Percentiles rank a stretch among this genome's conserved stretches.
phyloP scores from a whole-genome alignment of 2,329 filamentous ascomycete species.

The Mycosphaerelloides madeirae region DNA sequence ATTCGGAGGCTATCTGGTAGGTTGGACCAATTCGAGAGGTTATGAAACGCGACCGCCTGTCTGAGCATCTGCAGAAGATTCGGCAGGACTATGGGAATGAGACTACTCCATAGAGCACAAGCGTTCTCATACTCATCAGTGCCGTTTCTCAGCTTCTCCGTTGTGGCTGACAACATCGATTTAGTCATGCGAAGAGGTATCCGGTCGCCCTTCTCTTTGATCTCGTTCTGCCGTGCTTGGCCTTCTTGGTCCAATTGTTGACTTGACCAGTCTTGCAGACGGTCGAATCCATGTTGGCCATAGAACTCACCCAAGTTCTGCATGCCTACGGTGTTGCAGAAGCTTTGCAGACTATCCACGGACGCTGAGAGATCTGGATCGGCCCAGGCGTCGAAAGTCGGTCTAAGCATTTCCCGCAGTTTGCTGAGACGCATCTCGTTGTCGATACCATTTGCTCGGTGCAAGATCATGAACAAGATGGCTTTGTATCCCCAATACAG shows the following conservation, averaged over 20 bases:
- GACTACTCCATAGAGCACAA: conserved; percentile 76
- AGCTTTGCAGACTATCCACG: conserved; percentile 69
- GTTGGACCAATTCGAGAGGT: conserved; percentile 75
- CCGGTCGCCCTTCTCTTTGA: conserved; percentile 68
- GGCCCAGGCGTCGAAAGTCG: conserved; percentile 76
- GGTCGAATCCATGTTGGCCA: conserved; percentile 64
- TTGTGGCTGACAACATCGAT: conserved; percentile 84
- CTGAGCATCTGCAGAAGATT: conserved; percentile 78
- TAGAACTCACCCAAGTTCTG: conserved; percentile 79
- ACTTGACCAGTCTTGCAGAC: conserved; percentile 76
- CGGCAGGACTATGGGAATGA: conserved; percentile 77
- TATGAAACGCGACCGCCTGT: conserved; percentile 88
- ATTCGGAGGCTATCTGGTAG: conserved; percentile 70
- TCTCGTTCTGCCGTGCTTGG: conserved; percentile 68
- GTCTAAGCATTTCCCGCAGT: conserved; percentile 72
- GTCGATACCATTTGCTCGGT: conserved; percentile 74
- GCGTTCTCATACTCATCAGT: conserved; percentile 70
- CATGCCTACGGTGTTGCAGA: conserved; percentile 74
- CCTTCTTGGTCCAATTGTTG: conserved; percentile 75
- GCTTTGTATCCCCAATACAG: conserved; percentile 81
- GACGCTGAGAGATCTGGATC: conserved; percentile 62
- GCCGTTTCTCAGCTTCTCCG: conserved; percentile 76
- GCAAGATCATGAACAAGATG: conserved; percentile 88
- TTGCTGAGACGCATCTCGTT: conserved; percentile 64
- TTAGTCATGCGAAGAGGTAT: conserved; percentile 84